Evolutionary conservation across 2,329 filamentous ascomycete genomes (phyloP).

Genomic region (Cladophialophora bantiana): DNA sequence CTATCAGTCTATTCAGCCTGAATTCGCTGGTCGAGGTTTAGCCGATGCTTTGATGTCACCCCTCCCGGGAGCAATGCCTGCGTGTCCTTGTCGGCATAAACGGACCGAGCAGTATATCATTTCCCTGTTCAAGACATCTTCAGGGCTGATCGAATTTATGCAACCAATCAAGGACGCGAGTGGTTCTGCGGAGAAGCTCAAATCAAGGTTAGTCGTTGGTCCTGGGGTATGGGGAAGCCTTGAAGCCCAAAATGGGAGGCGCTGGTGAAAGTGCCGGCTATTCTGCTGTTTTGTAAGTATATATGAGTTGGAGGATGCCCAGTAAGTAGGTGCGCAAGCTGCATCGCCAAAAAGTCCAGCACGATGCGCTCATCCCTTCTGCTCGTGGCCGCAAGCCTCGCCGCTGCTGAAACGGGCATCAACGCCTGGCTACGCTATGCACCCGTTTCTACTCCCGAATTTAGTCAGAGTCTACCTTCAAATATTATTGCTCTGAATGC

Average conservation of each 20-base stretch:
- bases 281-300: conserved; percentile 3
- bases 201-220: conserved; percentile 9
- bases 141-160: conserved; percentile 6
- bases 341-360: neutral
- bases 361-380: conserved; percentile 22
- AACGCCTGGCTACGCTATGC: conserved; percentile 72
- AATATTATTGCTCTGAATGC: conserved; percentile 62
- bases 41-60: conserved; percentile 23
- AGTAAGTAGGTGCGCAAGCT: neutral
- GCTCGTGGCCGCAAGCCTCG: conserved; percentile 22
- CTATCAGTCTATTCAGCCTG: conserved; percentile 25
- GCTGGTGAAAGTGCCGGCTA: conserved; percentile 15
- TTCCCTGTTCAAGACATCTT: conserved; percentile 17
- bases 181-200: conserved; percentile 13
- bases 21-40: conserved; percentile 29
- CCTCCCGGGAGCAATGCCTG: conserved; percentile 20
- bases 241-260: neutral
- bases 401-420: conserved; percentile 64
- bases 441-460: conserved; percentile 52
- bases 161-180: conserved; percentile 8
- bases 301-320: conserved; percentile 2
- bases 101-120: conserved; percentile 25
- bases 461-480: conserved; percentile 54
- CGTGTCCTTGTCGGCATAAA: conserved; percentile 17
- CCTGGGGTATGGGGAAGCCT: conserved; percentile 20